Conservation (phyloP, 139 green algal species). For the Micractinium conductrix region DNA sequence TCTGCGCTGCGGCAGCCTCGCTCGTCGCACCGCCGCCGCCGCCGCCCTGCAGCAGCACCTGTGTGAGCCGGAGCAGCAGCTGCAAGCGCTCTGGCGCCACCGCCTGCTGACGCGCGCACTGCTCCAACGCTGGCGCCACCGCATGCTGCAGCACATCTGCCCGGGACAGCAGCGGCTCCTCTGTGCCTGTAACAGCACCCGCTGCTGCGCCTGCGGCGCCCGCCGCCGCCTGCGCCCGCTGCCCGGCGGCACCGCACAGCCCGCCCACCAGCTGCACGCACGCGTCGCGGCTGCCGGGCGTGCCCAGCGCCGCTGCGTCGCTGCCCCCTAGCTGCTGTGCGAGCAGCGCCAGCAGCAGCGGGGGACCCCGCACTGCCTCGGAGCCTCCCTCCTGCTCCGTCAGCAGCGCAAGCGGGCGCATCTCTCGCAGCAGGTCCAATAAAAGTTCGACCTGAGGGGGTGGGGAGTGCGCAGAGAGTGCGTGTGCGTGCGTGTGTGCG, state of each 20-base stretch:
- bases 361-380: not conserved
- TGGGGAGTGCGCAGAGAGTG: too few species aligned
- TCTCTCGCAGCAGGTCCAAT: constrained; percentile 25
- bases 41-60: not conserved
- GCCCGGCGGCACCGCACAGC: not conserved
- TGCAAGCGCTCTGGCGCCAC: not conserved
- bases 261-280: constrained; percentile 3
- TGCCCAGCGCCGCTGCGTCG: not conserved
- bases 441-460: constrained; percentile 20
- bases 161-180: not conserved
- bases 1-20: not conserved
- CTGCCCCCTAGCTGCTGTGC: not conserved
- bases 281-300: constrained; percentile 2
- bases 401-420: not conserved
- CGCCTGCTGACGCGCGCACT: not conserved
- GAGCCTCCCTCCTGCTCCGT: not conserved
- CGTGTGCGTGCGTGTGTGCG: not conserved
- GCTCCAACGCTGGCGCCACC: not conserved
- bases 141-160: constrained; percentile 7
- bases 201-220: not conserved
- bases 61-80: constrained; percentile 13
- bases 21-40: not conserved
- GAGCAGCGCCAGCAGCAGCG: constrained; percentile 6
- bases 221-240: not conserved
- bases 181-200: too few species aligned